Evolutionary conservation across 352 stramenopile genomes (phyloP).

Genomic region (Phytophthora rubi): DNA sequence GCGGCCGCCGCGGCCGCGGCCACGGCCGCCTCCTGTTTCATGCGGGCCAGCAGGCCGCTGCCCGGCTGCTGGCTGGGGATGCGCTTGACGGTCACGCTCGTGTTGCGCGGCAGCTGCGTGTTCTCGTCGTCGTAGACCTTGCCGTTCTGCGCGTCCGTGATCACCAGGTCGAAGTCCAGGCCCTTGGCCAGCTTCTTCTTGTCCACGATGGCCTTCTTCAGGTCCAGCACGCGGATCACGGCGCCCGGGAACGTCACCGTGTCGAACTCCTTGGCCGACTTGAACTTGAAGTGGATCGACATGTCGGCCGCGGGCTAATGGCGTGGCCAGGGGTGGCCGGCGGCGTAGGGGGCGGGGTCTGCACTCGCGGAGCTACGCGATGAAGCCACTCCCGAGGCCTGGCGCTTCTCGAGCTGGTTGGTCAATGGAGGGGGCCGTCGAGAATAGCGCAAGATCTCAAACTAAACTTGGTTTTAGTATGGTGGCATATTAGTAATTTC

Average conservation of each 20-base stretch:
- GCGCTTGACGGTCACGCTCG: slow-evolving; percentile 92
- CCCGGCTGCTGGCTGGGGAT: slow-evolving; percentile 85
- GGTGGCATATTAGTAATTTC: neutral
- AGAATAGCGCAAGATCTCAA: neutral
- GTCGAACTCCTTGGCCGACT: slow-evolving; percentile 90
- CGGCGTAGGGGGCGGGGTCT: too few relatives aligned
- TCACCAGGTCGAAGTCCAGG: slow-evolving; percentile 92
- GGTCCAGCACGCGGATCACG: slow-evolving; percentile 87
- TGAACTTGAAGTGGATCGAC: slow-evolving; percentile 94
- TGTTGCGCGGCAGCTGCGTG: slow-evolving; percentile 90
- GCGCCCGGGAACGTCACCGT: slow-evolving; percentile 86
- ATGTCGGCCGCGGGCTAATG: slow-evolving; percentile 36
- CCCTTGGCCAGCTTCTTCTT: slow-evolving; percentile 94
- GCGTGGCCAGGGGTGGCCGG: too few relatives aligned
- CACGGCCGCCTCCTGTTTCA: slow-evolving; percentile 84
- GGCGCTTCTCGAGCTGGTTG: slow-evolving; percentile 28
- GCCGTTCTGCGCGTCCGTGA: slow-evolving; percentile 92
- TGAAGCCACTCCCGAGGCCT: neutral
- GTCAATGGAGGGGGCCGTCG: slow-evolving; percentile 17
- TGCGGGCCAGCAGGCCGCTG: slow-evolving; percentile 78
- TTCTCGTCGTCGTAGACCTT: slow-evolving; percentile 93
- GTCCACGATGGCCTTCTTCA: slow-evolving; percentile 95
- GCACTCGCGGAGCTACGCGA: too few relatives aligned
- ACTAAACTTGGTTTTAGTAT: neutral
- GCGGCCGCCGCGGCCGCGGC: slow-evolving; percentile 59